Conservation (phyloP, 2,329 filamentous ascomycete genomes). For the Monilinia vaccinii-corymbosi region DNA sequence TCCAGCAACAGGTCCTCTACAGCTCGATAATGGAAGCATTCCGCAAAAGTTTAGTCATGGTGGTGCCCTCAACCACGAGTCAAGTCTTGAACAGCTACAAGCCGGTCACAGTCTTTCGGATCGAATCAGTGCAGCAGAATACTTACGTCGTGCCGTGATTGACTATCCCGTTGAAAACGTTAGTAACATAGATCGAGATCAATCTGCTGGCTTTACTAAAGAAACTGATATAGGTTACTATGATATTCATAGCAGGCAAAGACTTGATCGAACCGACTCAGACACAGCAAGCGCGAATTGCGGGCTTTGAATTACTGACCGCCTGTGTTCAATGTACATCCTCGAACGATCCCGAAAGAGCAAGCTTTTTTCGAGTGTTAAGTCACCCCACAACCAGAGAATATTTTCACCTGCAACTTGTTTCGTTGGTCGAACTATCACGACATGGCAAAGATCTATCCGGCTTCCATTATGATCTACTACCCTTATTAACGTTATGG, state of each 20-base stretch:
- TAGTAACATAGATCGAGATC: constrained; percentile 8
- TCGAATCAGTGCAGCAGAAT: constrained; percentile 47
- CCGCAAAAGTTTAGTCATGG: constrained; percentile 32
- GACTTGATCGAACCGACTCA: constrained; percentile 53
- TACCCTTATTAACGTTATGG: constrained; percentile 54
- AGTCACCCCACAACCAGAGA: constrained; percentile 46
- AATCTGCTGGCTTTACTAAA: neutral
- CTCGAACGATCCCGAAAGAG: constrained; percentile 57
- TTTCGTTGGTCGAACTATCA: constrained; percentile 52
- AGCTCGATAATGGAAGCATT: constrained; percentile 34
- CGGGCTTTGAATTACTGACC: constrained; percentile 57
- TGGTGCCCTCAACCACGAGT: constrained; percentile 43
- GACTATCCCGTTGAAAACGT: constrained; percentile 44
- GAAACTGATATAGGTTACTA: constrained; percentile 20
- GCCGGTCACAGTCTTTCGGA: constrained; percentile 41
- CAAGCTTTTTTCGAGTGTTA: constrained; percentile 56
- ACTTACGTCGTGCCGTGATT: constrained; percentile 46
- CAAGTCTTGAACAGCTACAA: constrained; percentile 46
- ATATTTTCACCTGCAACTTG: constrained; percentile 59
- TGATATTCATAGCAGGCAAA: constrained; percentile 56
- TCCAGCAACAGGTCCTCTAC: constrained; percentile 33
- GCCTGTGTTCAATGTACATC: constrained; percentile 55
- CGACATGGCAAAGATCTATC: constrained; percentile 51
- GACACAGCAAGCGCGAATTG: constrained; percentile 41
- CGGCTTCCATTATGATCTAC: constrained; percentile 58